Evolutionary conservation across 1,284 basidiomycete species (phyloP), one percentile per base, ranked within the genome.

Genomic region (Microstroma glucosiphilum): DNA sequence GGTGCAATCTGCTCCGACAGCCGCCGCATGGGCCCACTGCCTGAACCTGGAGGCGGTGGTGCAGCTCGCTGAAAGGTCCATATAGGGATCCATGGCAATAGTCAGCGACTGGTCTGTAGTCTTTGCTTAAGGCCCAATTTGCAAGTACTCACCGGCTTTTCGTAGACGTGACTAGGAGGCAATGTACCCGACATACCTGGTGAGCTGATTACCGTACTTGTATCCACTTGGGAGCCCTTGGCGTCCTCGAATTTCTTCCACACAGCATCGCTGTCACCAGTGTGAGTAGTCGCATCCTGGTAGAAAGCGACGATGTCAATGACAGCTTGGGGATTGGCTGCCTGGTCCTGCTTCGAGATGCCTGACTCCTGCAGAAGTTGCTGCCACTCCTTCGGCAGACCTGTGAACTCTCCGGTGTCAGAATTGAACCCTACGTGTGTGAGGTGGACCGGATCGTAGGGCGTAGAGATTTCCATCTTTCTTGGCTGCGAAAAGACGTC

Each of bases 271-370:
- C 72, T 68, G 40, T 74, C 71, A 19, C 58, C 72, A 19, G 69
- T 69, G 57, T 71, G 68, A 62, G 81, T 78, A 17, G 79, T 80
- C 30, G 78, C 78, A 76, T 92, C 90, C 77, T 96, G 92, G 79
- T 96, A 97, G 82, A 97, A 98, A 75, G 94, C 92, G 77, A 99
- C 94, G 70, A 98, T 96, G 76, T 97, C 96, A 86, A 96, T 92
- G 63, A 98, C 92, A 1, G 92, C 92, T 81, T 97, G 90, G 0
- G 96, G 96, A 78, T 99, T 94, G 83, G 91, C 91, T 81, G 96
- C 93, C 82, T 98, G 96, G 80, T 98, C 94, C 53, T 84, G 85
- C 71, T 89, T 86, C 25, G 92, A 93, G 79, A 99, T 97, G 60
- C 96, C 96, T 63, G 89, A 92, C 79, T 97, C 93, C 64, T 96